Conservation (phyloP, 192 early-diverging fungal genomes). For the Jimgerdemannia lactiflua region DNA sequence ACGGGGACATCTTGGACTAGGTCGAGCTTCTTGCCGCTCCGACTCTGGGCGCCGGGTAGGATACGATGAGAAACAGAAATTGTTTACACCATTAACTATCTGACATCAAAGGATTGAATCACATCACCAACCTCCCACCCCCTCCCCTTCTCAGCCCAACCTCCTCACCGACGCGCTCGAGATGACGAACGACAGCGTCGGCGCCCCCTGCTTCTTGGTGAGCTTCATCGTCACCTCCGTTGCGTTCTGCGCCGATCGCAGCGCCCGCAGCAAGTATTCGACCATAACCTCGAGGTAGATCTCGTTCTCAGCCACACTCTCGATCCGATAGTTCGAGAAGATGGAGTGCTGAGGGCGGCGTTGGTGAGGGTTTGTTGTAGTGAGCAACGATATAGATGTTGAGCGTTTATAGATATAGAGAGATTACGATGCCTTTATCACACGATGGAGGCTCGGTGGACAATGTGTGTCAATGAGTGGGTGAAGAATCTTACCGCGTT, state of each 20-base stretch:
- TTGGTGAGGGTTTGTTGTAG: too few relatives aligned
- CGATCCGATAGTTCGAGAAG: conserved; percentile 70
- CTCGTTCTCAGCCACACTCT: conserved; percentile 61
- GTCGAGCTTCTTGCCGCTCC: conserved; percentile 30
- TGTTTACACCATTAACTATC: conserved; percentile 26
- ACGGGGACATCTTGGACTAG: conserved; percentile 64
- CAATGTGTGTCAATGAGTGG: not conserved
- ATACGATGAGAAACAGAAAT: conserved; percentile 15
- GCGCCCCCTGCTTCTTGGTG: conserved; percentile 52
- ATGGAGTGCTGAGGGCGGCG: conserved; percentile 37
- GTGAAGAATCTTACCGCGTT: not conserved
- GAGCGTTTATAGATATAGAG: not conserved
- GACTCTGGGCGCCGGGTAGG: conserved; percentile 27
- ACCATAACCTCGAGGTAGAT: conserved; percentile 69
- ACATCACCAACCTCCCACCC: too few relatives aligned
- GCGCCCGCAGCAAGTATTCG: conserved; percentile 62
- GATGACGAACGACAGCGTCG: conserved; percentile 3
- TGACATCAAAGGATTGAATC: too few relatives aligned
- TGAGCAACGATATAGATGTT: not conserved
- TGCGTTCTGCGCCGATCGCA: conserved; percentile 56
- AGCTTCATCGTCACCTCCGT: conserved; percentile 55
- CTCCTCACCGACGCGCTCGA: conserved; percentile 45
- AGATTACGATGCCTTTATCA: not conserved
- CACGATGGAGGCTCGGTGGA: too few relatives aligned
- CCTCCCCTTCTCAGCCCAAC: too few relatives aligned